Conservation (phyloP, 1,284 basidiomycete species). For the Takashimella koratensis region DNA sequence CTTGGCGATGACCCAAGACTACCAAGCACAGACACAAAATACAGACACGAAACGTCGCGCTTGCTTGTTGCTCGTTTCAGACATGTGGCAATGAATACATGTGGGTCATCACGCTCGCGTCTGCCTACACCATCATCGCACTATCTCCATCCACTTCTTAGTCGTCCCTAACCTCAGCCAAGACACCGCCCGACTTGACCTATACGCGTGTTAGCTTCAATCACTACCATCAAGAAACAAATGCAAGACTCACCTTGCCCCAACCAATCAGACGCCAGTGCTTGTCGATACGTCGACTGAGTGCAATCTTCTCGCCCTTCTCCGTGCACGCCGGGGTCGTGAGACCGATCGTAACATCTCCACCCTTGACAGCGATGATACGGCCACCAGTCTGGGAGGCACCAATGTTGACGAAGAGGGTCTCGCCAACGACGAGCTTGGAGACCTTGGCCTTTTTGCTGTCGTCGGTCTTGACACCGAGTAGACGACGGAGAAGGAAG, state of each 20-base stretch:
- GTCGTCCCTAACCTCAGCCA: conserved; percentile 40
- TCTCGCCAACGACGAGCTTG: conserved; percentile 89
- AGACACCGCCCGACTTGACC: conserved; percentile 42
- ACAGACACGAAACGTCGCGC: too few relatives aligned
- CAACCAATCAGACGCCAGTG: conserved; percentile 73
- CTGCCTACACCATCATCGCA: not conserved
- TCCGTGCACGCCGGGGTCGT: conserved; percentile 91
- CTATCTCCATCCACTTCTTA: conserved; percentile 2
- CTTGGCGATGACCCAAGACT: too few relatives aligned
- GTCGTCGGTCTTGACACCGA: conserved; percentile 98
- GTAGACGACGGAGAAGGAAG: conserved; percentile 85
- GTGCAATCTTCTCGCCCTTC: conserved; percentile 89
- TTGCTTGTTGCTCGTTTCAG: too few relatives aligned
- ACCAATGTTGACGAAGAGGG: conserved; percentile 89
- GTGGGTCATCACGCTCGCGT: not conserved
- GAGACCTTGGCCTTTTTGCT: conserved; percentile 94
- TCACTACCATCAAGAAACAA: not conserved
- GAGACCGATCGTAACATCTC: conserved; percentile 85
- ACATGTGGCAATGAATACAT: not conserved
- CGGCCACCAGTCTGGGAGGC: conserved; percentile 91
- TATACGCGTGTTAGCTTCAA: conserved; percentile 2
- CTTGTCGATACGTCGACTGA: conserved; percentile 90
- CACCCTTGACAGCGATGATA: conserved; percentile 84
- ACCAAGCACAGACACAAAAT: too few relatives aligned
- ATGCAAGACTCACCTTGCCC: conserved; percentile 23